phyloP scores from a whole-genome alignment of 352 stramenopile genomes.

The Pythium insidiosum region DNA sequence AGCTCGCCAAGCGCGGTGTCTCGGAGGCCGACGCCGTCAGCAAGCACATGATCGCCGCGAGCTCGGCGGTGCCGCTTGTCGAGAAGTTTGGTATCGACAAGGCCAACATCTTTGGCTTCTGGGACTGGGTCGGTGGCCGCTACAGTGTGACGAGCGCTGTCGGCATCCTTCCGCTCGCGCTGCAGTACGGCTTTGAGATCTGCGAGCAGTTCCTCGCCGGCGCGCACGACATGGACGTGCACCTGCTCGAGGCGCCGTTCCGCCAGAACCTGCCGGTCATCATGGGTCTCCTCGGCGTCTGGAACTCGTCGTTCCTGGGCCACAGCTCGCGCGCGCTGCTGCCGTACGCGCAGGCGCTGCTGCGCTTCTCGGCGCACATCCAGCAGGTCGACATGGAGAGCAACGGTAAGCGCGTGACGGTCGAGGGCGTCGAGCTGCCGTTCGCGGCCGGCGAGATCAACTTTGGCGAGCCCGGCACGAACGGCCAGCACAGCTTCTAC shows the following conservation, averaged over 20 bases:
- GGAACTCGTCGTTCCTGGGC: constrained; percentile 98
- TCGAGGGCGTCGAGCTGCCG: constrained; percentile 90
- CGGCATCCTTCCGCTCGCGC: constrained; percentile 92
- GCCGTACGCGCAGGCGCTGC: constrained; percentile 90
- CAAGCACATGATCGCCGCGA: constrained; percentile 93
- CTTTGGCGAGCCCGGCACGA: constrained; percentile 97
- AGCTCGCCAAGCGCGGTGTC: constrained; percentile 80
- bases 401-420: constrained; percentile 97
- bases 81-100: constrained; percentile 92
- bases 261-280: constrained; percentile 95
- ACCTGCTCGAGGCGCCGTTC: constrained; percentile 93
- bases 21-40: constrained; percentile 81
- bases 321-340: constrained; percentile 90
- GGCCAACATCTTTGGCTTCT: constrained; percentile 97
- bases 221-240: constrained; percentile 96
- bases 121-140: constrained; percentile 97
- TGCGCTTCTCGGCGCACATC: constrained; percentile 95
- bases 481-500: constrained; percentile 98
- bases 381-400: constrained; percentile 99
- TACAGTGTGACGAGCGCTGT: constrained; percentile 98
- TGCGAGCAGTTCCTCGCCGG: constrained; percentile 91
- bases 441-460: constrained; percentile 95
- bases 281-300: constrained; percentile 95
- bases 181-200: constrained; percentile 95
- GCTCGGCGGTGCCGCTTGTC: constrained; percentile 66